Evolutionary conservation across 352 stramenopile genomes (phyloP), one percentile per base, ranked within the genome.

Genomic region (Phytophthora syringae): DNA sequence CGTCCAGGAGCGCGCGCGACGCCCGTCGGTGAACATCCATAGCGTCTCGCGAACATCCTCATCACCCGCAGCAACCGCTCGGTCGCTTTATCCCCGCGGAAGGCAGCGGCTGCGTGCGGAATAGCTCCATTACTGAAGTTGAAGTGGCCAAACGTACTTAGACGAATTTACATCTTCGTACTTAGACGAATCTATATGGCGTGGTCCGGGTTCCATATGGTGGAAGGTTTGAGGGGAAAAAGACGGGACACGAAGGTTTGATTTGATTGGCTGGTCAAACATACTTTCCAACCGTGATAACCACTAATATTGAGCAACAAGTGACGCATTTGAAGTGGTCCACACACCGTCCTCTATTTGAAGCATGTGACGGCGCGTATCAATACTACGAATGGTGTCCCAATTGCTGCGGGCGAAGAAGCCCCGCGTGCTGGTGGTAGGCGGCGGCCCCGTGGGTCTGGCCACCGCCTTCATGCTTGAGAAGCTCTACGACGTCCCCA

Each of bases 391-490:
- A 32, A 32, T 64, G 45, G 22, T 44, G 50, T 62, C 64, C 1
- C 58, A 55, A 39, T 34, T 64, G 45, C 18, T 57, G 32, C 57
- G 37, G 20, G n/a, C 32, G n/a, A 44, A 51, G 16, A 60, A 68
- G 22, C 67, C 76, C 15, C 81, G 80, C 11, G 82, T 95, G 64
- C 69, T 95, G 39, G 82, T 95, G 36, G 84, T 92, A 0, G 87
- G 87, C 20, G 87, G 80, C 21, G 87, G 87, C 0, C 85, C 87
- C 22, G 84, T 95, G 36, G 87, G 85, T 1, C 62, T 93, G 16
- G 74, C 79, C 27, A 84, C 86, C 37, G 84, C 70, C 45, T 90
- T 80, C 45, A 60, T 95, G 61, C 75, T 94, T 5, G 73, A 95
- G 54, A 78, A 82, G 34, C 65, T 94, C 21, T 95, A 86, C 56